phyloP scores from a whole-genome alignment of 331 rosid genomes.

The Acacia pycnantha region DNA sequence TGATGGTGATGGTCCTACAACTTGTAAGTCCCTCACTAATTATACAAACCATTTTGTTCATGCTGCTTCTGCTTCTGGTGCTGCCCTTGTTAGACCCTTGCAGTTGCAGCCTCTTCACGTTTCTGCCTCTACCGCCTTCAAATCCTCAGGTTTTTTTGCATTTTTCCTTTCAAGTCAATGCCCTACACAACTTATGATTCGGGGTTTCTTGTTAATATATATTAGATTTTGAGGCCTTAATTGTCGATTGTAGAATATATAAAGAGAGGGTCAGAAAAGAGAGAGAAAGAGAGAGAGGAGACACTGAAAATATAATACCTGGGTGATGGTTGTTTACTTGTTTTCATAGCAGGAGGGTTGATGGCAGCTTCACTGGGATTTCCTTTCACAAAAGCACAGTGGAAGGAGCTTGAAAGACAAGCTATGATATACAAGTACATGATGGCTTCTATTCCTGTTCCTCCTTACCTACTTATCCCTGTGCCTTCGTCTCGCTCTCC shows the following conservation, averaged over 20 bases:
- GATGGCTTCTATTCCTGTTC: constrained; percentile 74
- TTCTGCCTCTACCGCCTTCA: constrained; percentile 35
- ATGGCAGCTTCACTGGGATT: constrained; percentile 63
- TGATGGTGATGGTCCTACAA: constrained; percentile 63
- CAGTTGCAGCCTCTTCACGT: constrained; percentile 16
- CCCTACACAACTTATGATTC: neutral
- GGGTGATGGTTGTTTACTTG: constrained; percentile 27
- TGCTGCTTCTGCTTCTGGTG: constrained; percentile 13
- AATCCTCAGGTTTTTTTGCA: constrained; percentile 48
- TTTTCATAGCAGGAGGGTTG: constrained; percentile 45
- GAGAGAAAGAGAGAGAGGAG: constrained; percentile 33
- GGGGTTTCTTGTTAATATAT: neutral
- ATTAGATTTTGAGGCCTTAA: constrained; percentile 26
- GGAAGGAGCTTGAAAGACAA: constrained; percentile 86
- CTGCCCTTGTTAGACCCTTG: constrained; percentile 2
- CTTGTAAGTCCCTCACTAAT: constrained; percentile 30
- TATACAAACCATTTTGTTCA: constrained; percentile 29
- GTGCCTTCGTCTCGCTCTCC: constrained; percentile 26
- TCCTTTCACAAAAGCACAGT: constrained; percentile 76
- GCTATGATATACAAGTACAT: constrained; percentile 88
- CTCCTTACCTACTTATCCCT: constrained; percentile 61
- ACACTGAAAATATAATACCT: constrained; percentile 16
- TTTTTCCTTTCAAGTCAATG: constrained; percentile 29
- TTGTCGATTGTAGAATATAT: neutral
- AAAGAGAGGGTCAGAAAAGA: constrained; percentile 33